A percentile compares a stretch with the other conserved stretches of the same genome.
These are phyloP conservation scores for Pseudogymnoascus sp. DNA, from an alignment of 2,329 filamentous ascomycete genomes.

Conservation along the genomic window DNA sequence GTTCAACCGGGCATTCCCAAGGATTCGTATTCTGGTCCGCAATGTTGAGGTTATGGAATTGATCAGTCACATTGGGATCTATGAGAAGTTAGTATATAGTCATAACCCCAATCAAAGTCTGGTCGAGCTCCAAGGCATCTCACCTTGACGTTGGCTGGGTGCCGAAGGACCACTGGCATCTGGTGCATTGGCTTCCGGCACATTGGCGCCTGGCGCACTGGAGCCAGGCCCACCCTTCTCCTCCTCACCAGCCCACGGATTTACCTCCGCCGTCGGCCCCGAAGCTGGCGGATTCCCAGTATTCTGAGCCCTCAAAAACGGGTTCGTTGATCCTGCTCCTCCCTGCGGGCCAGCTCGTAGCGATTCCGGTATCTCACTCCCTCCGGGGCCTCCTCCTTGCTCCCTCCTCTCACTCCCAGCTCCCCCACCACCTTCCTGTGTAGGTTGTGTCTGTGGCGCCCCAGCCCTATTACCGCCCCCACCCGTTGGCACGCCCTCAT, in stretches of 20 bases:
- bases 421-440: background rate
- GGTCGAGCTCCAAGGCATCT: background rate
- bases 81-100: background rate
- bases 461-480: background rate
- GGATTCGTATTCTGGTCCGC: slow-evolving; percentile 27
- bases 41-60: slow-evolving; percentile 25
- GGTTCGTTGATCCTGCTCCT: slow-evolving; percentile 25
- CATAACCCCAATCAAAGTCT: background rate
- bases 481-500: background rate
- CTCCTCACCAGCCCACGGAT: slow-evolving; percentile 25
- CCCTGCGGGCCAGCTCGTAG: slow-evolving; percentile 25
- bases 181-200: slow-evolving; percentile 21
- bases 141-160: background rate
- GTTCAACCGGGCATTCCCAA: slow-evolving; percentile 22
- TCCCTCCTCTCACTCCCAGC: background rate
- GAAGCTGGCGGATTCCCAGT: slow-evolving; percentile 14
- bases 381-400: background rate
- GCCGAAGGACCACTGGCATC: slow-evolving; percentile 12
- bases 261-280: slow-evolving; percentile 24
- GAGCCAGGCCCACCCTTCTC: slow-evolving; percentile 17
- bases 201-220: slow-evolving; percentile 19
- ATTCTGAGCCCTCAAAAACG: slow-evolving; percentile 22
- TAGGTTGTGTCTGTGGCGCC: background rate
- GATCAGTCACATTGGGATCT: slow-evolving; percentile 19
- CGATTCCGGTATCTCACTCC: slow-evolving; percentile 22